phyloP scores from a whole-genome alignment of 2,329 filamentous ascomycete genomes.

The Pyrenophora seminiperda region DNA sequence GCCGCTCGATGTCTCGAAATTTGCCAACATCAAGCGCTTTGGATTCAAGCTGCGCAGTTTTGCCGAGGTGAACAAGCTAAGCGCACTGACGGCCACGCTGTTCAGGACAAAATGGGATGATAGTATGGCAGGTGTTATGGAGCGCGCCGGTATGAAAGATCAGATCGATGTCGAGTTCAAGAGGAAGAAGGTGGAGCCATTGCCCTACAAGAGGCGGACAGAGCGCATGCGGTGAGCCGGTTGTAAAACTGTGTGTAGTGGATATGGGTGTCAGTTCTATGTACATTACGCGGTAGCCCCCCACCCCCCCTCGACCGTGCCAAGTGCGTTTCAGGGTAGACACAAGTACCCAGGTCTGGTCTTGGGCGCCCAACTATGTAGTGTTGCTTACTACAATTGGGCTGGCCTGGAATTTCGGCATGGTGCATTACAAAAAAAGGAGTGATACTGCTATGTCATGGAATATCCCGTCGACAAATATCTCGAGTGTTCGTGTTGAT shows the following conservation, averaged over 20 bases:
- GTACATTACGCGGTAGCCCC: conserved; percentile 8
- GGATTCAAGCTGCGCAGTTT: conserved; percentile 78
- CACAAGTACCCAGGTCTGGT: no score
- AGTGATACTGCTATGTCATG: no score
- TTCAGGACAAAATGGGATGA: conserved; percentile 94
- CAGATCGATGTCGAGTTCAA: conserved; percentile 80
- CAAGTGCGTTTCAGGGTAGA: no score
- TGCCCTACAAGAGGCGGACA: conserved; percentile 67
- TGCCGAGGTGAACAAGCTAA: conserved; percentile 69
- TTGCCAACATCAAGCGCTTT: conserved; percentile 75
- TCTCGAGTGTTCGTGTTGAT: no score
- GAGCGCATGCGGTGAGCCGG: conserved; percentile 51
- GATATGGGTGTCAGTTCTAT: conserved; percentile 14
- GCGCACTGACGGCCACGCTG: conserved; percentile 79
- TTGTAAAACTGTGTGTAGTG: conserved; percentile 3
- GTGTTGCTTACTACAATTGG: no score
- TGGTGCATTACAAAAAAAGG: no score
- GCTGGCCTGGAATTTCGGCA: no score
- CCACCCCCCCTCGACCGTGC: no score
- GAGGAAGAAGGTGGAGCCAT: conserved; percentile 72
- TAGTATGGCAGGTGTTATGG: conserved; percentile 84
- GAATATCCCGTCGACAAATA: no score
- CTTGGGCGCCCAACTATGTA: no score
- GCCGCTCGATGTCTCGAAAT: conserved; percentile 56
- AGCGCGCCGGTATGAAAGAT: conserved; percentile 73